Base-by-base conservation (phyloP, 257 asterid species). In the Marsdenia floribunda region DNA sequence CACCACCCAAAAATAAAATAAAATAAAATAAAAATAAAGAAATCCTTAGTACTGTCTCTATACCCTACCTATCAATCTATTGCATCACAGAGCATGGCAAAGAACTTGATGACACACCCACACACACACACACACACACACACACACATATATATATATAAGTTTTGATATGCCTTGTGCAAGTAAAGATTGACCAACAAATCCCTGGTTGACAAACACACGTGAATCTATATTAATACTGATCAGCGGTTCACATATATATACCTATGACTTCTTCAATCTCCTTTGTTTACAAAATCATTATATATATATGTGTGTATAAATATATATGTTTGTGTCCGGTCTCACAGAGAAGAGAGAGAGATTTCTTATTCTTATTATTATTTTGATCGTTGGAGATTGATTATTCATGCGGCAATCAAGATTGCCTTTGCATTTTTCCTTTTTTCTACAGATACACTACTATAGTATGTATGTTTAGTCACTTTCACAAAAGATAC, bases 201-300 rank as follows among this genome's bases (percentile, higher is more conserved):
- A 52, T 50, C 54, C 71, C 19, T 80, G 86, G 57, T 89, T 84
- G 93, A 88, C 84, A 82, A 86, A 78, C 72, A 85, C 92, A 85
- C 97, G 91, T 87, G 93, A 88, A 83, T 77, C 75, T 42, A 83
- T 80, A 78, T 81, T 70, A 78, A 77, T 84, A 79, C 84, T 80
- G n/a, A n/a, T n/a, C 72, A 83, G 67, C 73, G 78, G 80, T 85
- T 83, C 80, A 79, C 73, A 52, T 18, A 52, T 50, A 52, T 14
- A 14, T 52, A 76, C 79, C 70, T 78, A 76, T 80, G 60, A 66
- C 86, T 79, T 75, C 35, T 65, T 66, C 55, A 14, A 47, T 13
- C 72, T 6, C 52, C 52, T 66, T 26, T 5, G 38, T 13, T 9
- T 68, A 16, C 55, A 38, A 22, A 6, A 68, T 68, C 57, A 38